Base-by-base conservation (phyloP, 768 basidiomycete genomes). In the Pleurotus citrinopileatus region DNA sequence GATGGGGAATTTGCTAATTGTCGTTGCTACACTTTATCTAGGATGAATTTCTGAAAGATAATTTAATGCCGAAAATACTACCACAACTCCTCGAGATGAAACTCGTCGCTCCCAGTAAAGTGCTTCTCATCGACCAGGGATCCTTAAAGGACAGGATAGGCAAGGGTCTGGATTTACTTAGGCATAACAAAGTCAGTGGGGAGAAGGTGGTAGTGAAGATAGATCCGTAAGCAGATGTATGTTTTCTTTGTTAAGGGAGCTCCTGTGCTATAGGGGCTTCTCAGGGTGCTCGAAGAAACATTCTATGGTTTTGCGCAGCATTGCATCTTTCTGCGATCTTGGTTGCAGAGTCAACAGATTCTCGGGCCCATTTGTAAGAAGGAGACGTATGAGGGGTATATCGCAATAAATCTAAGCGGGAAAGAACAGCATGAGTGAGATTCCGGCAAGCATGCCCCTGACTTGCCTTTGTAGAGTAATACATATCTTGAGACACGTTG, bases 401-500 rank as follows among this genome's bases (percentile, higher is more conserved):
- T 22, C 73, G 65, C 44, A 78, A 66, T 7, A 86, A 71, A 63
- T 83, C 84, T 85, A 53, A 4, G 46, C n/a, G 46, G 13, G 44
- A 42, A 34, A 34, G 8, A 34, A 12, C 34, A 25, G 34, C 15
- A 36, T 17, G 4, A 7, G 12, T 28, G 10, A 23, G 10, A 36
- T 17, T 27, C 3, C 10, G 15, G 37, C 27, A 40, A n/a, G 29
- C 29, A 44, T 20, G 12, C n/a, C n/a, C n/a, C n/a, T n/a, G 7
- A 68, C 72, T 53, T 55, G 83, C 85, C 84, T 73, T 71, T 77
- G 57, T 80, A 86, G 38, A 85, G 68, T 34, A 86, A 61, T 2
- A 80, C 81, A 63, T 86, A 86, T 56, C 85, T 73, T 67, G 79
- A 79, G n/a, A 84, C 74, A 17, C 86, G 72, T 61, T 87, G 84